Evolutionary conservation across 108 stramenopile genomes (phyloP).

Genomic region (Nitzschia inconspicua): DNA sequence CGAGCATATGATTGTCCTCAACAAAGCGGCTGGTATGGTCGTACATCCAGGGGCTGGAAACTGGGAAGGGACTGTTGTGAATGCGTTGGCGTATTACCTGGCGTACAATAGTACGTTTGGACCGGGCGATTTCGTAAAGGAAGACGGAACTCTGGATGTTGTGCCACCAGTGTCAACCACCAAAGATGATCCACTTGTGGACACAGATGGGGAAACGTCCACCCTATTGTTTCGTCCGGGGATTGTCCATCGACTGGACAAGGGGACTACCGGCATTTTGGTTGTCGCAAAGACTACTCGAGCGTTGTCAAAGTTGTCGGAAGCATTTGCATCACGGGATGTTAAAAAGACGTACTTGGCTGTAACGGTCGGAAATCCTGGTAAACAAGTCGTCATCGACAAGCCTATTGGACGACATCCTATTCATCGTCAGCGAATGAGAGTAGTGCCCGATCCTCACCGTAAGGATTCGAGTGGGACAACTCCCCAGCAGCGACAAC

Average conservation of each 20-base stretch:
- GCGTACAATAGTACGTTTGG: constrained; percentile 60
- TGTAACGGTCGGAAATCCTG: constrained; percentile 86
- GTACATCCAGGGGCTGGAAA: constrained; percentile 98
- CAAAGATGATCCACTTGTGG: constrained; percentile 24
- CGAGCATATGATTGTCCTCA: constrained; percentile 88
- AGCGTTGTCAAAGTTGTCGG: constrained; percentile 76
- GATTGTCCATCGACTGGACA: constrained; percentile 95
- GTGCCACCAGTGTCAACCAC: too few relatives aligned
- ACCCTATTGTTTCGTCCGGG: constrained; percentile 85
- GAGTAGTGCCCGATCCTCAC: constrained; percentile 83
- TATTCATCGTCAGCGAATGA: constrained; percentile 89
- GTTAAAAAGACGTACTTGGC: constrained; percentile 91
- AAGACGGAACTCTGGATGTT: constrained; percentile 3
- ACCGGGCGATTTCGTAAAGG: constrained; percentile 52
- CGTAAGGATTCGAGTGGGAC: constrained; percentile 26
- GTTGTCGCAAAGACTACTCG: constrained; percentile 92
- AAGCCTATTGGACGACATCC: constrained; percentile 95
- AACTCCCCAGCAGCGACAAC: constrained; percentile 24
- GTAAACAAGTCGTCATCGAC: constrained; percentile 75
- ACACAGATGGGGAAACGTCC: constrained; percentile 58
- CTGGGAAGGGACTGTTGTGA: constrained; percentile 93
- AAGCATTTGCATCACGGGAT: constrained; percentile 75
- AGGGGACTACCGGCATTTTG: constrained; percentile 92
- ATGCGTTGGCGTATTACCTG: constrained; percentile 91
- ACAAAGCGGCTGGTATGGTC: constrained; percentile 94